Base-by-base conservation (phyloP, 2,329 filamentous ascomycete species). In the Cercospora beticola region DNA sequence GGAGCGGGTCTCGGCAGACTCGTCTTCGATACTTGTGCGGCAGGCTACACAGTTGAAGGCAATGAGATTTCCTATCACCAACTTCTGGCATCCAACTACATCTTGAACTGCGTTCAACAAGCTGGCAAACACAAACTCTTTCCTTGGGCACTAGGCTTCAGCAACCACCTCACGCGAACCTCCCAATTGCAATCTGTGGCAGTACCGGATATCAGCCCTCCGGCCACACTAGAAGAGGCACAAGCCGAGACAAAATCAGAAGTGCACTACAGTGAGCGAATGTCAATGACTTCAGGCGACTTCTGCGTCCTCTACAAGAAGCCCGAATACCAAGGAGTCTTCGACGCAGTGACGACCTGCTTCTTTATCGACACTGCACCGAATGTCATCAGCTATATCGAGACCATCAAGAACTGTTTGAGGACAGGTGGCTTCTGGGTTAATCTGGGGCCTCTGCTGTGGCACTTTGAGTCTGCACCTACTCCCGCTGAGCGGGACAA, bases 301-400 rank as follows among this genome's bases (percentile, higher is more conserved):
- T 99, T 99, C 76, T 87, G 96, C 66, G 90, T 93, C n/a, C 80
- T 94, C 0, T 99, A 99, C 78, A 86, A 85, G 28, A 85, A 89
- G 67, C 83, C 86, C 0, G 85, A 86, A 0, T 87, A 92, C 74
- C 79, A 81, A 8, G 85, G 85, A 0, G 75, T 79, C 0, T 98
- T 93, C 79, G 90, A 97, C 75, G 93, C 90, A 0, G 92, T 98
- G 1, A 89, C 92, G 0, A 92, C 91, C 2, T 92, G 97, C 10
- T 99, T 98, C 82, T 99, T 99, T 82, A 90, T 99, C 67, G 96
- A 99, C 79, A 99, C 95, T 1, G 95, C 95, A 2, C 94, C 94
- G 1, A 98, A 99, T 78, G 79, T 97, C 33, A 90, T 98, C 64
- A 88, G 91, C 2, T 99, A 99, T 77, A 87, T 99, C 36, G 89